Evolutionary conservation across 192 early-diverging fungal species (phyloP), one percentile per base, ranked within the genome.

Genomic region (Rhizophagus sp.): DNA sequence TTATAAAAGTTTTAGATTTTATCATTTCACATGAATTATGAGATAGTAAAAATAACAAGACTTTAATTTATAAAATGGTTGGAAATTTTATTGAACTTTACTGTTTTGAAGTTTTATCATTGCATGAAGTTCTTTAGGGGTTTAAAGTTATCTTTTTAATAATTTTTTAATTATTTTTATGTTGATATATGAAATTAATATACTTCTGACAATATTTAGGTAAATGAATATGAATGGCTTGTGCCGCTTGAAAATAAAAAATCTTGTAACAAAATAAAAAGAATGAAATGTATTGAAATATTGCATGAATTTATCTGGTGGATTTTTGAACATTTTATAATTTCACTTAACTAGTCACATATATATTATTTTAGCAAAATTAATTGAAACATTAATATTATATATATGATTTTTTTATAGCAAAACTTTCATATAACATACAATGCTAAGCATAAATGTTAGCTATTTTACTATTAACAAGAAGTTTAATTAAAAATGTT

Each of bases 221-320:
- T 57, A 7, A 74, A 74, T 41, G 22, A 74, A 27, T 74, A 50
- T 15, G 22, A 49, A 30, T 74, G 73, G 73, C 73, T 74, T 74
- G 41, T 52, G 11, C 22, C 25, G 17, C 44, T 15, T 4, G 73
- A 33, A 19, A 10, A 13, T 24, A 27, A 57, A 61, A 61, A 74
- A 2, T 30, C 67, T 19, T 30, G 67, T 57, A 74, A 49, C 5
- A 49, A 57, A 2, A n/a, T 33, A 9, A 33, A 74, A 74, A 22
- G 41, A 19, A 11, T 50, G 8, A 49, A 50, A 61, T 11, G 44
- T 2, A 6, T 5, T 13, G 49, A 74, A 22, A 4, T 74, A 24
- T 61, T 74, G 24, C 7, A 33, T 57, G 73, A 74, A 74, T 74
- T 74, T 74, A 57, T 74, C 49, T 74, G 73, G 73, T 74, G 73